phyloP scores from a whole-genome alignment of 495 filamentous ascomycete species.

The Annulohypoxylon maeteangense region DNA sequence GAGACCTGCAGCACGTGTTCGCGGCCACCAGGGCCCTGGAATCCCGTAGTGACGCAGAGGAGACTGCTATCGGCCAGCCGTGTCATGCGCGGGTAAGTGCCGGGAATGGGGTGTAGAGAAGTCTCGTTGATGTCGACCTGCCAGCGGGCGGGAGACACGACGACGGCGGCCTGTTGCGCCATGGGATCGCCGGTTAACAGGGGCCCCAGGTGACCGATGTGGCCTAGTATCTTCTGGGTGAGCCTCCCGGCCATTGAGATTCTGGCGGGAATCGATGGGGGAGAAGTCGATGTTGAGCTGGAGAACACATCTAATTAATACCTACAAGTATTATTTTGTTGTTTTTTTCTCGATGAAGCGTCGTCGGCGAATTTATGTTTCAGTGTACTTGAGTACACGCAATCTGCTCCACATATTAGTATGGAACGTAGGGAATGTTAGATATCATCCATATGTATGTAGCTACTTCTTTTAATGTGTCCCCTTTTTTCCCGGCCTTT shows the following conservation, averaged over 20 bases:
- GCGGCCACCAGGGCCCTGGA: constrained; percentile 47
- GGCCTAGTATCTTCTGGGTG: constrained; percentile 42
- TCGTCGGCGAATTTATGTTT: constrained; percentile 13
- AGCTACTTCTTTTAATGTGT: not conserved
- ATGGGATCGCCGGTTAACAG: constrained; percentile 22
- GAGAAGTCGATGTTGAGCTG: not conserved
- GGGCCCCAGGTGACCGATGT: constrained; percentile 38
- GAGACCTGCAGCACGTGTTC: constrained; percentile 51
- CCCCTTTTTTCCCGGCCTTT: constrained; percentile 20
- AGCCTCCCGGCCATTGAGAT: constrained; percentile 38
- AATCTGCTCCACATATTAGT: constrained; percentile 39
- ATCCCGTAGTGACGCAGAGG: constrained; percentile 58
- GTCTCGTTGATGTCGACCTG: constrained; percentile 34
- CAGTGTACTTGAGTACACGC: constrained; percentile 26
- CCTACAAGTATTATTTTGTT: not conserved
- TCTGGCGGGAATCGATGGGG: not conserved
- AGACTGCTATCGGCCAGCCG: constrained; percentile 59
- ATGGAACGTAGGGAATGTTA: constrained; percentile 5
- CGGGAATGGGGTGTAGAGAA: constrained; percentile 42
- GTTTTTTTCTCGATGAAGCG: not conserved
- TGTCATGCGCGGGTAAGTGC: constrained; percentile 64
- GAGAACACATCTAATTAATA: not conserved
- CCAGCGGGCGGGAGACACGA: constrained; percentile 20
- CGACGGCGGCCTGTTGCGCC: not conserved
- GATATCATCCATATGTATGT: constrained; percentile 18